Base-by-base conservation (phyloP, 192 early-diverging fungal genomes). In the Pecoramyces ruminantium region DNA sequence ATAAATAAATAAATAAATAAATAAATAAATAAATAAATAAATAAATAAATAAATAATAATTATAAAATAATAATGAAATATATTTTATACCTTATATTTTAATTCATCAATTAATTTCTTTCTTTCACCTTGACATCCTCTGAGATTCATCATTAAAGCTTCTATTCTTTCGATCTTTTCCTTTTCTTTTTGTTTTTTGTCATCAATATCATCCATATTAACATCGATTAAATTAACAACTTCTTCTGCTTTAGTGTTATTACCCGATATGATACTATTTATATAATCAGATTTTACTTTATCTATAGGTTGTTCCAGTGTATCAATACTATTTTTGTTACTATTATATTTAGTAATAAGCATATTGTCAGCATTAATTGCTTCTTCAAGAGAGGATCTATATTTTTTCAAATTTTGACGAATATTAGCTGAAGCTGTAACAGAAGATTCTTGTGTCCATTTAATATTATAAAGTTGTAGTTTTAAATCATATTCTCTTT, bases 381-480 rank as follows among this genome's bases (percentile, higher is more conserved):
- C 29, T 86, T 93, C 38, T 86, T 90, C 42, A 82, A 80, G 78
- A 84, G 80, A 77, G 30, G 81, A n/a, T 79, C 78, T 42, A 81
- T 40, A 79, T 58, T 79, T 79, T 83, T 42, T 39, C 81, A 42
- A 4, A 82, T 84, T 17, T 86, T 81, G 81, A 84, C 83, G 81
- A n/a, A 67, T 67, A 27, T 25, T 82, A 78, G 85, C 83, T 80
- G 80, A 85, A 78, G 79, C 84, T 82, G 82, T 85, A 27, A 88
- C 88, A 4, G 96, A 96, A 5, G 97, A 92, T 83, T 92, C 89
- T 80, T 96, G 95, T 38, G 92, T 90, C 93, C 94, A 97, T 67
- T 89, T 29, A 4, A 18, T 21, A 38, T 77, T 30, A 78, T 30
- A 38, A 11, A 30, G 2, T 30, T 78, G 77, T 38, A 81, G 12